Evolutionary conservation across 2,329 filamentous ascomycete species (phyloP).

Genomic region (Chaetoscypha palmicola): DNA sequence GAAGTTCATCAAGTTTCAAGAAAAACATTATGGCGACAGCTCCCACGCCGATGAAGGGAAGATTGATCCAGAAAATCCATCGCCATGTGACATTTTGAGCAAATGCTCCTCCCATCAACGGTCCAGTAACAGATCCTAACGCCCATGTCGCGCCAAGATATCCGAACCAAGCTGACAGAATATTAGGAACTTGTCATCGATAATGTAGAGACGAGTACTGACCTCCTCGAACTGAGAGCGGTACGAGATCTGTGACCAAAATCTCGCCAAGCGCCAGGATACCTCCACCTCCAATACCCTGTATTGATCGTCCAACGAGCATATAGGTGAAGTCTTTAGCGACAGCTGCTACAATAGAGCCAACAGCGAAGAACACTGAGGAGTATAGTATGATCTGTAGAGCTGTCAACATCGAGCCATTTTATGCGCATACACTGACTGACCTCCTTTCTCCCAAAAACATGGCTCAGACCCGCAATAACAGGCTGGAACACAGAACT

Average conservation of each 20-base stretch:
- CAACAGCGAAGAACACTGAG: conserved; percentile 33
- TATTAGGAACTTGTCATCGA: conserved; percentile 8
- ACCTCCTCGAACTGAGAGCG: conserved; percentile 35
- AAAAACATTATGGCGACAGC: conserved; percentile 24
- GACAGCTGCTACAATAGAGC: conserved; percentile 33
- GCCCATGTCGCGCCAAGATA: conserved; percentile 41
- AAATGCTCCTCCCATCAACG: conserved; percentile 46
- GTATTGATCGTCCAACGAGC: conserved; percentile 36
- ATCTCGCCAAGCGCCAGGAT: conserved; percentile 41
- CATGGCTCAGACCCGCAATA: conserved; percentile 34
- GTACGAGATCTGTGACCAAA: conserved; percentile 40
- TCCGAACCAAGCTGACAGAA: conserved; percentile 28
- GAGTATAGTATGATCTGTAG: conserved; percentile 19
- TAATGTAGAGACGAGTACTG: conserved; percentile 11
- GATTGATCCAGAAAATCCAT: conserved; percentile 53
- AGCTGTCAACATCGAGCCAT: neutral
- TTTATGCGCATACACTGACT: neutral
- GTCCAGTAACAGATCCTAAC: conserved; percentile 47
- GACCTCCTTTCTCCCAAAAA: conserved; percentile 35
- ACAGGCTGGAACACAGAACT: conserved; percentile 54
- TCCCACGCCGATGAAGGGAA: conserved; percentile 25
- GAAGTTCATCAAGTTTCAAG: conserved; percentile 22
- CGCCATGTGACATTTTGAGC: conserved; percentile 46
- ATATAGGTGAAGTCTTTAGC: conserved; percentile 33
- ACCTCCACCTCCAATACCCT: conserved; percentile 46